Base-by-base conservation (phyloP, 164 flowering plant genomes). In the Paratinospora sagittata region DNA sequence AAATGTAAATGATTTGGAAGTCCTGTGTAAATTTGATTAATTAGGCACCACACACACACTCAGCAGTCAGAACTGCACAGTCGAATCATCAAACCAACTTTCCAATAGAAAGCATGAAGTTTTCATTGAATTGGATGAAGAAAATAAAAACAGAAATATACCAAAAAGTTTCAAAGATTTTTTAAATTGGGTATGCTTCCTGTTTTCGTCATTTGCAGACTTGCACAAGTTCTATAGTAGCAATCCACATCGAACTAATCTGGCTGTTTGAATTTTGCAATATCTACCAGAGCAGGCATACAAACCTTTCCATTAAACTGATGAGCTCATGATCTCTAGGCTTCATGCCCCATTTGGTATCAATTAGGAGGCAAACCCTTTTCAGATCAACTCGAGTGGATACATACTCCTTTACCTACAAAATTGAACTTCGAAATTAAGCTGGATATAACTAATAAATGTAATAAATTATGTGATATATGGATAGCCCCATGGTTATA, bases 271-370 rank as follows among this genome's bases (percentile, higher is more conserved):
- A 39, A 27, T 37, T 16, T 30, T 11, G 55, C 27, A 66, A 27
- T 13, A 73, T 57, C 41, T 19, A 64, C 13, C n/a, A 37, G 43
- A 1, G 36, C 23, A n/a, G 21, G 17, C 17, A 70, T 24, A 27
- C 27, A 21, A 82, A 90, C 98, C 93, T 92, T 84, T 95, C 98
- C 98, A 95, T 95, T 82, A 92, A 78, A 74, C 84, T 75, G 68
- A 95, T 84, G 60, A 95, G 96, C 77, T 95, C 97, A 67, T 73
- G 80, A 78, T 95, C 98, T 81, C 97, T 88, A 47, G 96, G 96
- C 82, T 92, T 95, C 96, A 95, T 86, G 19, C 98, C 98, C 98
- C 98, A 92, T 78, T 95, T 92, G 72, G 98, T 95, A 82, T 95
- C 98, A 73, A 95, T 80, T 68, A 95, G 96, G 79, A 95, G 89